Conservation (phyloP, 2,329 filamentous ascomycete species). For the Epicoccum sorghinum region DNA sequence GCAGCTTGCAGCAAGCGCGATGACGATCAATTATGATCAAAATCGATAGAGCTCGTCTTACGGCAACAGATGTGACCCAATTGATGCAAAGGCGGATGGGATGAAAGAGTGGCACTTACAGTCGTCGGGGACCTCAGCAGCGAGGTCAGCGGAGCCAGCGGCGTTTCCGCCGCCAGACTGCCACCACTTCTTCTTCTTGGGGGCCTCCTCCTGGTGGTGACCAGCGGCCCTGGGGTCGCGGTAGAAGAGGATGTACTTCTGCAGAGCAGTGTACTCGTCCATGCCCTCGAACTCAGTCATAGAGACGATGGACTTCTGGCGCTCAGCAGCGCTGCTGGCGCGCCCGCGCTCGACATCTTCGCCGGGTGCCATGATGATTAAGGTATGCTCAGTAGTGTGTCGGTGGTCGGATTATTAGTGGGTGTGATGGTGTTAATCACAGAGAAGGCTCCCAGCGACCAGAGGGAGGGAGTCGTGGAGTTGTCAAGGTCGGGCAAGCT, state of each 20-base stretch:
- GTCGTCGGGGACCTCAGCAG: constrained; percentile 63
- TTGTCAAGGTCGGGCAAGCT: constrained; percentile 36
- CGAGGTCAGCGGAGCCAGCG: constrained; percentile 37
- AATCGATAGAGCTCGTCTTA: neutral
- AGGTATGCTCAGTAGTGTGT: constrained; percentile 25
- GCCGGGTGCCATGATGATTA: constrained; percentile 34
- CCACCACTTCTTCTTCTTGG: constrained; percentile 65
- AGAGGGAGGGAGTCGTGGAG: constrained; percentile 18
- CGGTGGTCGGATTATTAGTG: constrained; percentile 23
- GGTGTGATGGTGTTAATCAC: constrained; percentile 25
- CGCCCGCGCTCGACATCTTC: constrained; percentile 46
- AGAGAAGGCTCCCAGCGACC: constrained; percentile 39
- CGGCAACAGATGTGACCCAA: neutral
- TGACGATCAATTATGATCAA: constrained; percentile 8
- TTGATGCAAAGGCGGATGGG: neutral
- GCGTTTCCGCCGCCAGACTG: constrained; percentile 42
- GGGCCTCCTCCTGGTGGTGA: constrained; percentile 53
- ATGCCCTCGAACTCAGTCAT: constrained; percentile 51
- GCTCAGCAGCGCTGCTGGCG: constrained; percentile 36
- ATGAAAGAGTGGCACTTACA: constrained; percentile 25
- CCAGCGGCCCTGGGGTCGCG: constrained; percentile 62
- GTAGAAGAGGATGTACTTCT: constrained; percentile 72
- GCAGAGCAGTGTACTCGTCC: constrained; percentile 70
- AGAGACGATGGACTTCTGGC: constrained; percentile 44
- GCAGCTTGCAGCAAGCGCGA: constrained; percentile 7